These are phyloP conservation scores for Colletotrichum lindemuthianum DNA, from an alignment of 2,329 filamentous ascomycete genomes.

Conservation along the genomic window DNA sequence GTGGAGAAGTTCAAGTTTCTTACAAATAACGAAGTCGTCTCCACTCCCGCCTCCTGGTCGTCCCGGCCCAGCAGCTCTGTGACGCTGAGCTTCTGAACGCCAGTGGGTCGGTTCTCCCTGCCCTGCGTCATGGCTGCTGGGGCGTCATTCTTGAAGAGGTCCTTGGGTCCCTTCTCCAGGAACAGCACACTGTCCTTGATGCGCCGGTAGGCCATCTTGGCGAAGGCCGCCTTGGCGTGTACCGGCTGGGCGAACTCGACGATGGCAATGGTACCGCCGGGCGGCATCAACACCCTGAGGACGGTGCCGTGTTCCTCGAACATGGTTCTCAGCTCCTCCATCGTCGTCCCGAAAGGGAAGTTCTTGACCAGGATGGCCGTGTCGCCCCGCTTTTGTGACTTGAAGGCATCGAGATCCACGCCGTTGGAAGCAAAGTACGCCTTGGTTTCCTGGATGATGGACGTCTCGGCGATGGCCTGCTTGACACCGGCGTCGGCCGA, in stretches of 20 bases:
- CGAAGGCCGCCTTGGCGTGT: conserved; percentile 86
- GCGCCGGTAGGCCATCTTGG: conserved; percentile 85
- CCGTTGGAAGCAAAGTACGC: conserved; percentile 88
- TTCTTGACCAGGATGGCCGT: conserved; percentile 93
- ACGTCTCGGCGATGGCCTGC: conserved; percentile 95
- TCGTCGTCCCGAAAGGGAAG: conserved; percentile 84
- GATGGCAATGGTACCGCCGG: conserved; percentile 92
- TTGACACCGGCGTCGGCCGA: conserved; percentile 94
- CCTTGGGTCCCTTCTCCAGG: conserved; percentile 90
- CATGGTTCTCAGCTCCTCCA: conserved; percentile 80
- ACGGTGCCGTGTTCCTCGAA: conserved; percentile 90
- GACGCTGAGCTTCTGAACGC: conserved; percentile 71
- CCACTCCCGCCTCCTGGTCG: conserved; percentile 63
- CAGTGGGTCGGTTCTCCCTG: conserved; percentile 49
- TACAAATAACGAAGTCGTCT: conserved; percentile 88
- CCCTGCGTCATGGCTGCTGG: conserved; percentile 42
- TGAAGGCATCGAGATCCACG: conserved; percentile 92
- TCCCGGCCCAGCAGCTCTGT: conserved; percentile 73
- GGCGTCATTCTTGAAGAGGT: conserved; percentile 68
- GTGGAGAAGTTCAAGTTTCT: conserved; percentile 95
- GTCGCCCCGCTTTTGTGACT: conserved; percentile 84
- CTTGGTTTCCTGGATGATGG: conserved; percentile 96
- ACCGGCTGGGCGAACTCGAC: conserved; percentile 84
- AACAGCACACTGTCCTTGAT: conserved; percentile 92
- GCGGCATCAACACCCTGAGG: conserved; percentile 87